A percentile compares a stretch with the other conserved stretches of the same genome.
Conservation (phyloP, 2,329 filamentous ascomycete species). For the Fusarium penzigii region DNA sequence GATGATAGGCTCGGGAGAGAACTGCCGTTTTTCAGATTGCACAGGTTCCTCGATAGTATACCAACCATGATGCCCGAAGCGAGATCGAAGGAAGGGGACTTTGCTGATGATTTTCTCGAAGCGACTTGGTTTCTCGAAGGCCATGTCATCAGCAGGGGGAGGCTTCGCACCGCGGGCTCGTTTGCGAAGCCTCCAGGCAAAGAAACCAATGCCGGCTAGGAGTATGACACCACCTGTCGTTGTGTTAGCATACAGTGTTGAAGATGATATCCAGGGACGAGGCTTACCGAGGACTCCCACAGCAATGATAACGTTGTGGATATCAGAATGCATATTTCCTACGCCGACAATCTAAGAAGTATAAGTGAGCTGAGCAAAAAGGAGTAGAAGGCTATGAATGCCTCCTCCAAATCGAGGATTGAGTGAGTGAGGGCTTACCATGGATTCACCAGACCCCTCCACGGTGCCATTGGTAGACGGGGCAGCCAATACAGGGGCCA, state of each 20-base stretch:
- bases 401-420: not conserved
- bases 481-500: slow-evolving; percentile 8
- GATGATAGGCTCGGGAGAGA: slow-evolving; percentile 7
- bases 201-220: slow-evolving; percentile 22
- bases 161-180: slow-evolving; percentile 7
- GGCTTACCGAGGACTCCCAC: slow-evolving; percentile 27
- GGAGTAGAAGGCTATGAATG: not conserved
- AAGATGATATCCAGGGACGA: not conserved
- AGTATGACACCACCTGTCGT: slow-evolving; percentile 21
- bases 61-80: slow-evolving; percentile 36
- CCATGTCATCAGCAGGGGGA: slow-evolving; percentile 17
- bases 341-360: slow-evolving; percentile 10
- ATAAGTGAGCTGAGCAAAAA: slow-evolving; percentile 9
- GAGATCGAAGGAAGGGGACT: slow-evolving; percentile 39
- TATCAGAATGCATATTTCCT: slow-evolving; percentile 19
- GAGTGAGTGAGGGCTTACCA: slow-evolving; percentile 17
- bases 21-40: slow-evolving; percentile 24
- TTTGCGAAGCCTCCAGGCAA: slow-evolving; percentile 24
- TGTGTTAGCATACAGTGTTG: slow-evolving; percentile 4
- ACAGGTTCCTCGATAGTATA: slow-evolving; percentile 34
- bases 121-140: slow-evolving; percentile 24
- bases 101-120: slow-evolving; percentile 30
- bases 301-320: slow-evolving; percentile 26
- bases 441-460: slow-evolving; percentile 5
- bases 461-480: slow-evolving; percentile 14